Conservation (phyloP, 1,284 basidiomycete species). For the Mycena sp. region DNA sequence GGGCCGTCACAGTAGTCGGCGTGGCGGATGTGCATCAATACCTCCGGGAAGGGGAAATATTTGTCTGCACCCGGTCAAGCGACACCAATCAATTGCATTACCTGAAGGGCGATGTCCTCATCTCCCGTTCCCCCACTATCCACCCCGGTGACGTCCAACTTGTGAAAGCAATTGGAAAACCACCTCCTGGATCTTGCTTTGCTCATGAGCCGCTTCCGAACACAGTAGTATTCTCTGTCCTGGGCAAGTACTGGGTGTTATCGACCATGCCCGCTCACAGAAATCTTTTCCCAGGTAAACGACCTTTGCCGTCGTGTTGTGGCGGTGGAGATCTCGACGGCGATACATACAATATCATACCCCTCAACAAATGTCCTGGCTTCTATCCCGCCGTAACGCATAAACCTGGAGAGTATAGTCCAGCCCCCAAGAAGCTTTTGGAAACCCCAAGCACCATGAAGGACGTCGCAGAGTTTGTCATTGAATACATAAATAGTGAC, state of each 20-base stretch:
- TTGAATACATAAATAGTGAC: slow-evolving; percentile 76
- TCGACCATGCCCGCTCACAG: background rate
- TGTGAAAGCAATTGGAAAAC: slow-evolving; percentile 66
- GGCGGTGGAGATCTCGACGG: slow-evolving; percentile 72
- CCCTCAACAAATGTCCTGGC: slow-evolving; percentile 47
- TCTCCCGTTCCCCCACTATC: slow-evolving; percentile 72
- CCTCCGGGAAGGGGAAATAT: slow-evolving; percentile 63
- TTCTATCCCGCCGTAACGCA: slow-evolving; percentile 45
- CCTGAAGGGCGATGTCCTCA: slow-evolving; percentile 63
- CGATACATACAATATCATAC: slow-evolving; percentile 65
- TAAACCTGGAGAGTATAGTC: slow-evolving; percentile 61
- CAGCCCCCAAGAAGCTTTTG: slow-evolving; percentile 57
- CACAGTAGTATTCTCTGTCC: slow-evolving; percentile 66
- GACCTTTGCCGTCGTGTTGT: slow-evolving; percentile 67
- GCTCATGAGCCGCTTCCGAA: slow-evolving; percentile 59
- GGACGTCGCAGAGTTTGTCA: slow-evolving; percentile 79
- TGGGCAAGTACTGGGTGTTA: slow-evolving; percentile 47
- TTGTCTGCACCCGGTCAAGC: slow-evolving; percentile 59
- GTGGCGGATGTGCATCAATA: slow-evolving; percentile 68
- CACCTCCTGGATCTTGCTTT: slow-evolving; percentile 62
- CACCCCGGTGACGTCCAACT: slow-evolving; percentile 77
- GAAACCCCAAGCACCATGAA: slow-evolving; percentile 66
- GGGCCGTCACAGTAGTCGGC: slow-evolving; percentile 72
- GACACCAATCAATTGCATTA: slow-evolving; percentile 51
- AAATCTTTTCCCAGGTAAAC: slow-evolving; percentile 48